These are phyloP conservation scores for Neurospora cerealis DNA, from an alignment of 495 filamentous ascomycete species.

Conservation along the genomic window DNA sequence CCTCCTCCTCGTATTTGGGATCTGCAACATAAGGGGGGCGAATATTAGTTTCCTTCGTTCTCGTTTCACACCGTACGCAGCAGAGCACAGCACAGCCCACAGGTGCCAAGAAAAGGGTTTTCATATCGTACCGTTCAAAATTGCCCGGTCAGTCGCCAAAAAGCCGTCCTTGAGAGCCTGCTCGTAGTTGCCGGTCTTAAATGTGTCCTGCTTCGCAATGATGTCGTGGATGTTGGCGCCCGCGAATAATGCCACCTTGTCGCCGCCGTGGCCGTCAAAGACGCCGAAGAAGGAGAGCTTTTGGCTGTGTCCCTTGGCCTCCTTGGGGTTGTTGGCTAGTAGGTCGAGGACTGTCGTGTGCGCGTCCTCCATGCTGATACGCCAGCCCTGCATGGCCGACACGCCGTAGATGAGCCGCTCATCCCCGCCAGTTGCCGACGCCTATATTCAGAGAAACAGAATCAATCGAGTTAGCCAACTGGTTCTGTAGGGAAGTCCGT, in stretches of 20 bases:
- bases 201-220: slow-evolving; percentile 84
- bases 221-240: slow-evolving; percentile 92
- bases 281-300: slow-evolving; percentile 94
- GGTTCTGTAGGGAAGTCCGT: background rate
- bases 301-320: slow-evolving; percentile 53
- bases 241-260: slow-evolving; percentile 88
- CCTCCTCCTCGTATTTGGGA: slow-evolving; percentile 92
- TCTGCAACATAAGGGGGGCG: slow-evolving; percentile 43
- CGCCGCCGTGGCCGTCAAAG: slow-evolving; percentile 94
- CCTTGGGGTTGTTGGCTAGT: slow-evolving; percentile 49
- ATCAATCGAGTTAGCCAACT: slow-evolving; percentile 8
- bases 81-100: background rate
- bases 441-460: slow-evolving; percentile 37
- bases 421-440: slow-evolving; percentile 83
- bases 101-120: background rate
- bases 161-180: slow-evolving; percentile 97
- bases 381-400: slow-evolving; percentile 99
- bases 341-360: slow-evolving; percentile 86
- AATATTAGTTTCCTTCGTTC: slow-evolving; percentile 1
- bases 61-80: slow-evolving; percentile 7
- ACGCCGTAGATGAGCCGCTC: slow-evolving; percentile 86
- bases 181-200: slow-evolving; percentile 82
- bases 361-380: slow-evolving; percentile 98
- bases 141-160: slow-evolving; percentile 88
- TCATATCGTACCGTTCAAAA: slow-evolving; percentile 67